Evolutionary conservation across 345 rosid genomes (phyloP).

Genomic region (Salix udensis): DNA sequence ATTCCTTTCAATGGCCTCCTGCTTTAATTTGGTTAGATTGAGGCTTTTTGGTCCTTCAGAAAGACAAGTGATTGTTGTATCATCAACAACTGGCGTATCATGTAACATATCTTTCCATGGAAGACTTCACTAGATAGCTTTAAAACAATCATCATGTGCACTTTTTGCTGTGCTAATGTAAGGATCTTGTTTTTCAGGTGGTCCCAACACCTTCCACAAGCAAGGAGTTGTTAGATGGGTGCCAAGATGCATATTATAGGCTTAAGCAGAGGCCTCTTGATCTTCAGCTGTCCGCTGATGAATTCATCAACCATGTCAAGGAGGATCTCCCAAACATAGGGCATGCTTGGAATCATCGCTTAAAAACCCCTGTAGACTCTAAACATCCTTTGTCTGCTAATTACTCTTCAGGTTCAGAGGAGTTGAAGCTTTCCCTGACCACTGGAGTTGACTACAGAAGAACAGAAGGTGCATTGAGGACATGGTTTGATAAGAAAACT

Average conservation of each 20-base stretch:
- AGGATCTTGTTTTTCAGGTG: slow-evolving; percentile 31
- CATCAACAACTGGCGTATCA: not conserved
- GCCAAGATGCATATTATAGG: slow-evolving; percentile 6
- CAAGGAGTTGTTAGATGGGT: slow-evolving; percentile 13
- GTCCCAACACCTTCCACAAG: not conserved
- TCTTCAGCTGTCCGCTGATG: slow-evolving; percentile 36
- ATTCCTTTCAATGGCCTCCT: not conserved
- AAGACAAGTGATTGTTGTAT: not conserved
- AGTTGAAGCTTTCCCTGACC: slow-evolving; percentile 41
- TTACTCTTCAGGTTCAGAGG: slow-evolving; percentile 16
- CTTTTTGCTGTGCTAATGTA: not conserved
- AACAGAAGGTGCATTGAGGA: slow-evolving; percentile 8
- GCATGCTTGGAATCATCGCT: slow-evolving; percentile 5
- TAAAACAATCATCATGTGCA: not conserved
- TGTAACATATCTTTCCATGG: not conserved
- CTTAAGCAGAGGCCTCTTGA: slow-evolving; percentile 23
- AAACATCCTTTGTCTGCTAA: not conserved
- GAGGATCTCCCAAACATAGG: slow-evolving; percentile 15
- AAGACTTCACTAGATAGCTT: slow-evolving; percentile 3
- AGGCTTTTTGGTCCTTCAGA: not conserved
- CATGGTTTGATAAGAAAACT: slow-evolving; percentile 15
- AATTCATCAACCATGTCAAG: slow-evolving; percentile 17
- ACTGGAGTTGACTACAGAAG: slow-evolving; percentile 20
- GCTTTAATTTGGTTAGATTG: not conserved
- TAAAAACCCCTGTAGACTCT: not conserved